Evolutionary conservation across 2,329 filamentous ascomycete species (phyloP), one percentile per base, ranked within the genome.

Genomic region (Hansfordia pulvinata): DNA sequence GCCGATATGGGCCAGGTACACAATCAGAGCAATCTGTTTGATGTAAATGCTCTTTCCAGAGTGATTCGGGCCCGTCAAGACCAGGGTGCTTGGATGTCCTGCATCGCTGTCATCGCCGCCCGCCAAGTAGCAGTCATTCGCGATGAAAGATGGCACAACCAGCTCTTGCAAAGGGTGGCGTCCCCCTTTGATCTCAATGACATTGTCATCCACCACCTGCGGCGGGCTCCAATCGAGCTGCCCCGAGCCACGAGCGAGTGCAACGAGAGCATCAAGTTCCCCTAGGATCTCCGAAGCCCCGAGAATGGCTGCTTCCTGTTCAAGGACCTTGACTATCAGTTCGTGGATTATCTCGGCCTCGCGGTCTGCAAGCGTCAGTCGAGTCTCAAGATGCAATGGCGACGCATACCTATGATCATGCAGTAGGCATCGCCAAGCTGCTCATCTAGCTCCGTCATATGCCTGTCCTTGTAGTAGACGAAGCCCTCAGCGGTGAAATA

Each of bases 41-140:
- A 96, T 64, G 50, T 93, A 96, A 0, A 96, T 72, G 39, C 85
- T 96, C 51, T 98, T 98, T 1, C 90, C 90, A 0, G 90, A 96
- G 47, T 90, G 92, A 40, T 98, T 98, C 4, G 90, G 86, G 0
- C 90, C 90, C 0, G 90, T 96, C 41, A 98, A 52, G 5, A 94
- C 57, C 9, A 94, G 48, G 54, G 84, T 77, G 36, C 69, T 83
- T 9, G 80, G 73, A 3, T 49, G 37, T 5, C 37, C 32, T 11
- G 27, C 28, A 6, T 37, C 34, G 20, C 38, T 27, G 6, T 56
- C 59, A n/a, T 32, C 31, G 2, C 80, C 79, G 13, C 80, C 79
- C 9, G 59, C 45, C 5, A 93, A 44, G n/a, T 56, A 53, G 13
- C 82, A 85, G 46, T 84, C 67, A 35, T 98, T 98, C 1, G 84